These are phyloP conservation scores for Calonectria henricotiae DNA, from an alignment of 2,329 filamentous ascomycete genomes.

Conservation along the genomic window DNA sequence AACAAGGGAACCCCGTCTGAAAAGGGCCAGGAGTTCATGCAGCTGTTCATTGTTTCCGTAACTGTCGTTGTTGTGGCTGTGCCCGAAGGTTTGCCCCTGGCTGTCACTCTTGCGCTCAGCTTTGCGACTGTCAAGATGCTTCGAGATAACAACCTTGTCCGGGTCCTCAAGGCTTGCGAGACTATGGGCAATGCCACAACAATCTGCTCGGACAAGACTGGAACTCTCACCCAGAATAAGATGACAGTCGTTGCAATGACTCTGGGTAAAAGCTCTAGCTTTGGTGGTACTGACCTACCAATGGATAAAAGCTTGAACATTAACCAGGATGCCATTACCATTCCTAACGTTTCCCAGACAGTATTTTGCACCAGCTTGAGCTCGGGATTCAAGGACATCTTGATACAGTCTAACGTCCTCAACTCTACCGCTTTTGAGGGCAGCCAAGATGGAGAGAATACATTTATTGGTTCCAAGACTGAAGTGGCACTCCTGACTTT, in stretches of 20 bases:
- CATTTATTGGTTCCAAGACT: constrained; percentile 72
- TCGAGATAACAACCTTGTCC: constrained; percentile 80
- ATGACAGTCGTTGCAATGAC: constrained; percentile 83
- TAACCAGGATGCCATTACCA: constrained; percentile 42
- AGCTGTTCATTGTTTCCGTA: constrained; percentile 77
- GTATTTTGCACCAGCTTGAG: constrained; percentile 49
- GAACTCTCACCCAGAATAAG: constrained; percentile 72
- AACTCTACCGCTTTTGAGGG: constrained; percentile 74
- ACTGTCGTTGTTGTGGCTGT: constrained; percentile 79
- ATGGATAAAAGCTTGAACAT: constrained; percentile 48
- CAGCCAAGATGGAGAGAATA: constrained; percentile 62
- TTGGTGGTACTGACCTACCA: constrained; percentile 46
- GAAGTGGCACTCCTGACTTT: constrained; percentile 70
- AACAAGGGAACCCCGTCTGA: constrained; percentile 66
- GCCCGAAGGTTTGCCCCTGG: constrained; percentile 77
- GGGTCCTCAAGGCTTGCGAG: constrained; percentile 78
- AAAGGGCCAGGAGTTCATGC: constrained; percentile 74
- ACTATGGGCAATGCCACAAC: constrained; percentile 83
- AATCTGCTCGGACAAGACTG: constrained; percentile 79
- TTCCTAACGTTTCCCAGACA: constrained; percentile 52
- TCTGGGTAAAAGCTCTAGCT: constrained; percentile 65
- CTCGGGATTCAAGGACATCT: constrained; percentile 70
- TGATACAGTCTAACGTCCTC: constrained; percentile 72
- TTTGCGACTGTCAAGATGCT: constrained; percentile 81
- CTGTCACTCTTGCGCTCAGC: constrained; percentile 78